Percentiles rank a stretch among this genome's conserved stretches.
These are phyloP conservation scores for Prunus yedoensis DNA, from an alignment of 331 rosid genomes.

Conservation along the genomic window DNA sequence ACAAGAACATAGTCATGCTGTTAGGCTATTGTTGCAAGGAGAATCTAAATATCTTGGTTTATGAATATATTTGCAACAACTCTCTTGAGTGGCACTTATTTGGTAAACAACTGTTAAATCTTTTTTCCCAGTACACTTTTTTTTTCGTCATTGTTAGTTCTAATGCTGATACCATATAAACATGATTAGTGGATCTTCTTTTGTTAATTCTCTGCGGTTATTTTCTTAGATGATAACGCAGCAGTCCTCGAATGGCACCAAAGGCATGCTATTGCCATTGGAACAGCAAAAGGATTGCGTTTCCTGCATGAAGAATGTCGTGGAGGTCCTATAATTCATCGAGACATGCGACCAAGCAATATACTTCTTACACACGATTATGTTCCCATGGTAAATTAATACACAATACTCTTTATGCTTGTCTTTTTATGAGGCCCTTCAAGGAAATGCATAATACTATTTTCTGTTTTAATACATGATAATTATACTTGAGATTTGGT, in stretches of 20 bases:
- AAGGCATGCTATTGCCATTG: conserved; percentile 79
- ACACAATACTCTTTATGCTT: neutral
- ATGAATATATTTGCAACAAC: conserved; percentile 80
- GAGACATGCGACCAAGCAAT: conserved; percentile 88
- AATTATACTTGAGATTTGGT: neutral
- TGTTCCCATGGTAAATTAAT: conserved; percentile 73
- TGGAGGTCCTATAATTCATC: conserved; percentile 81
- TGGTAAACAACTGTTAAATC: conserved; percentile 25
- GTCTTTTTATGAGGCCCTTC: neutral
- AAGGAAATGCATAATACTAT: neutral
- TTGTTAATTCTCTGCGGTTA: neutral
- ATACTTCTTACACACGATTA: conserved; percentile 82
- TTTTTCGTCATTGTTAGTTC: neutral
- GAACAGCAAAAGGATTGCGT: conserved; percentile 85
- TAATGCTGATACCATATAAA: neutral
- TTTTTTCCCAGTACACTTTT: neutral
- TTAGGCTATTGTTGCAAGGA: conserved; percentile 85
- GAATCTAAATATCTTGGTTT: conserved; percentile 64
- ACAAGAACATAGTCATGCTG: conserved; percentile 89
- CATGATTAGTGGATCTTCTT: neutral
- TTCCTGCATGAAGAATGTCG: conserved; percentile 92
- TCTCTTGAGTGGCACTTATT: conserved; percentile 69
- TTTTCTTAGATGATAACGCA: conserved; percentile 26
- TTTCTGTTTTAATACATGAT: neutral
- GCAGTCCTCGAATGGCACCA: conserved; percentile 66